Base-by-base conservation (phyloP, 371 early-diverging fungal genomes). In the Spiromyces aspiralis region DNA sequence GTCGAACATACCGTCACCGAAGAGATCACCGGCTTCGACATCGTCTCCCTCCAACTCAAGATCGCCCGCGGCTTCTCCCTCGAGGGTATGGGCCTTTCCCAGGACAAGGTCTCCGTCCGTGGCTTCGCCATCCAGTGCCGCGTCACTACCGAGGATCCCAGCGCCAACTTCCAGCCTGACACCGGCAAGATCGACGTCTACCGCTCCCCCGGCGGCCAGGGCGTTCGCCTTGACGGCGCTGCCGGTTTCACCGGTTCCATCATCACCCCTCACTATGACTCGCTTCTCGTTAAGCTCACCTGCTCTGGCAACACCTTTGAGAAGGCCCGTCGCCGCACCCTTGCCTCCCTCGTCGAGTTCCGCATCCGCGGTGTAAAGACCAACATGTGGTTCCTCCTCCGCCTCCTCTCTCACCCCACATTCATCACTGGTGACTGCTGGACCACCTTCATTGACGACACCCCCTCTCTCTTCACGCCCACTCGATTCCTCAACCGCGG, bases 401-500 rank as follows among this genome's bases (percentile, higher is more conserved):
- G 83, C 47, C 72, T 95, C 44, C 67, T 95, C 43, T 81, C 80
- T 1, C 81, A 88, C 67, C 78, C 77, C 12, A 79, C 79, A 1
- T 87, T 88, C 52, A 77, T 80, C 41, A 68, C 69, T 45, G 87
- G 83, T 35, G 74, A 77, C 57, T 77, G 87, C 56, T 95, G 94
- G 94, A 95, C 95, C 19, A 95, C 95, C 12, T 92, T 91, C 50
- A 91, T 95, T 60, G 95, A 95, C 60, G 95, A 93, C 59, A 84
- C 92, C 0, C 92, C 90, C 2, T 82, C 84, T 64, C 75, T 91
- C 41, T 85, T 90, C 72, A 68, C 80, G 26, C 67, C 79, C 2
- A 79, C 80, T 50, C 74, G 71, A 54, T 77, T 71, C 65, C 78
- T 80, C 52, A 87, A 87, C 71, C 83, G 90, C 60, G 90, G 90